Conservation (phyloP, 768 basidiomycete species). For the Boletus subparvulus region DNA sequence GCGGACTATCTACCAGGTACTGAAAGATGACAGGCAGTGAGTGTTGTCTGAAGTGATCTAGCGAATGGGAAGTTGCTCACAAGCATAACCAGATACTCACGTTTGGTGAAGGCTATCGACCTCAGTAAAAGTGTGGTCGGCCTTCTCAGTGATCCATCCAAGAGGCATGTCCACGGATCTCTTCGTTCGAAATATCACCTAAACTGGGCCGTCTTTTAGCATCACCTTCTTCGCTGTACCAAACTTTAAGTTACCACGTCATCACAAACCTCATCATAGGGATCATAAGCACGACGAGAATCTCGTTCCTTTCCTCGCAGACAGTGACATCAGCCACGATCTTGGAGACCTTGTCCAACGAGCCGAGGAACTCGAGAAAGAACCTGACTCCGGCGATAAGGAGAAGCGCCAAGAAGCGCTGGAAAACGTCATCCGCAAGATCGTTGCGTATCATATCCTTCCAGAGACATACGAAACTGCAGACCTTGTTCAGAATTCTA, state of each 20-base stretch:
- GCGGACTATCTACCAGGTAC: conserved; percentile 10
- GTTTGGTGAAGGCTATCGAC: conserved; percentile 13
- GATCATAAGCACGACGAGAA: not conserved
- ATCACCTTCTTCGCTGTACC: conserved; percentile 18
- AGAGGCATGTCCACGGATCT: not conserved
- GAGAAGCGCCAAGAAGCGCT: conserved; percentile 54
- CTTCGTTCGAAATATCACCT: not conserved
- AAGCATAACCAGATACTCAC: conserved; percentile 6
- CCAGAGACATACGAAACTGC: conserved; percentile 42
- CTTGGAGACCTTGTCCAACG: conserved; percentile 11
- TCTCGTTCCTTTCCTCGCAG: not conserved
- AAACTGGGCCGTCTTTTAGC: not conserved
- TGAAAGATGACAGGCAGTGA: conserved; percentile 13
- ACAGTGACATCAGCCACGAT: not conserved
- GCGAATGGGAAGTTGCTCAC: not conserved
- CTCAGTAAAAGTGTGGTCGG: conserved; percentile 13
- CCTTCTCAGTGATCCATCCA: conserved; percentile 13
- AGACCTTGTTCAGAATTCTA: conserved; percentile 52
- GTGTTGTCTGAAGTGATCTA: not conserved
- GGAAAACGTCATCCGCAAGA: conserved; percentile 51
- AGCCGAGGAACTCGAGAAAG: conserved; percentile 40
- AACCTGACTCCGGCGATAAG: conserved; percentile 44
- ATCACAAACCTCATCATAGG: not conserved
- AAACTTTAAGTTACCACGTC: not conserved
- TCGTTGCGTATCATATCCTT: conserved; percentile 42